Evolutionary conservation across 2,329 filamentous ascomycete genomes (phyloP), one percentile per base, ranked within the genome.

Genomic region (Emydomyces testavorans): DNA sequence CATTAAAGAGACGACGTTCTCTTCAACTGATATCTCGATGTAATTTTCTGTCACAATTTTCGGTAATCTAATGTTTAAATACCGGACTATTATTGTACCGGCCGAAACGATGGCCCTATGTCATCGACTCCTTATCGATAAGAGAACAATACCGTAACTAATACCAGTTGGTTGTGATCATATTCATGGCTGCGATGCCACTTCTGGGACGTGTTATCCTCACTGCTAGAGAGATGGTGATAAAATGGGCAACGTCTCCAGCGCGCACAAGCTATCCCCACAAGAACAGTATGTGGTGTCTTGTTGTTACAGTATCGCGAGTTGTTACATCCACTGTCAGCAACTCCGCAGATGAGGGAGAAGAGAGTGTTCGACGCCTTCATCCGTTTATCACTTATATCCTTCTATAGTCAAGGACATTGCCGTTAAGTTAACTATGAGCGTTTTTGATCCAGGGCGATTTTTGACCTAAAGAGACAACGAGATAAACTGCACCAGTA

Each of bases 401-500:
- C n/a, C n/a, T n/a, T n/a, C n/a, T n/a, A n/a, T n/a, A n/a, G n/a
- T n/a, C n/a, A n/a, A n/a, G n/a, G n/a, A n/a, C n/a, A n/a, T 26
- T 24, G 32, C 21, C 16, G 26, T 24, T 28, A 4, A 6, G 20
- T 11, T 43, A 15, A 43, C 20, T 20, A 16, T 36, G 11, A 43
- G 15, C 24, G 21, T 34, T 26, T 11, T 21, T 1, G 23, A 11
- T 40, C 8, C 63, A 95, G 89, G 71, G 90, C 90, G 51, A 95
- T 96, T 68, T 83, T 96, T 61, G 89, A 96, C 70, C 84, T 96
- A 71, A 96, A 96, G 72, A 87, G 80, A 68, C 90, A 96, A 71
- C 89, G 92, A 66, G 92, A 98, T 74, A 93, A 88, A 67, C 82
- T 98, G 2, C 89, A 93, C 61, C 88, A 94, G 65, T 96, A 96